phyloP scores from a whole-genome alignment of 805 yeast species.

The Wickerhamomyces queroliae region DNA sequence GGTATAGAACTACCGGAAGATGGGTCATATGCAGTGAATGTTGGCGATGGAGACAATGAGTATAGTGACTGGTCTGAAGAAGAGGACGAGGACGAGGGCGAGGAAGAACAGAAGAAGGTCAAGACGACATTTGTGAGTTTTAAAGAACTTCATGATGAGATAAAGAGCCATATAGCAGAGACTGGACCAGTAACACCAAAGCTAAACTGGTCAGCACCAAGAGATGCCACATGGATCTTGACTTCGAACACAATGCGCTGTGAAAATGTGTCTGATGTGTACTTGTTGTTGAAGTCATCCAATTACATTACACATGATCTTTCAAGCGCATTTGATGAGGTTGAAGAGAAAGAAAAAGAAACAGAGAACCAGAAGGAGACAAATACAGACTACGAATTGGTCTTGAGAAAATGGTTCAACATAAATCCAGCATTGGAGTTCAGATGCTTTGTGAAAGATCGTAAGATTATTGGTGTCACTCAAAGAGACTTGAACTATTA shows the following conservation, averaged over 20 bases:
- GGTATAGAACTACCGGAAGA: slow-evolving; percentile 60
- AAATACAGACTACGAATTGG: slow-evolving; percentile 48
- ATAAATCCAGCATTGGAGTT: slow-evolving; percentile 90
- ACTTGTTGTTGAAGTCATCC: slow-evolving; percentile 76
- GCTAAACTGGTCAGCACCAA: slow-evolving; percentile 95
- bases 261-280: slow-evolving; percentile 64
- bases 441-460: slow-evolving; percentile 70
- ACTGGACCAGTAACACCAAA: slow-evolving; percentile 76
- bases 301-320: slow-evolving; percentile 86
- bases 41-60: slow-evolving; percentile 50
- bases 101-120: slow-evolving; percentile 14
- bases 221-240: slow-evolving; percentile 90
- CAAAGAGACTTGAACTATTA: slow-evolving; percentile 88
- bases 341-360: slow-evolving; percentile 27
- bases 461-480: slow-evolving; percentile 62
- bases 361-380: slow-evolving; percentile 13
- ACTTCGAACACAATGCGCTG: slow-evolving; percentile 75
- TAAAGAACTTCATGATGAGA: slow-evolving; percentile 49
- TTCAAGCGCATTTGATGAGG: slow-evolving; percentile 58
- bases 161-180: slow-evolving; percentile 39
- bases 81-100: slow-evolving; percentile 17
- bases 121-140: slow-evolving; percentile 35
- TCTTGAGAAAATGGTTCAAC: slow-evolving; percentile 76
- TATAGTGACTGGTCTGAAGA: slow-evolving; percentile 71
- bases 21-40: slow-evolving; percentile 27